Evolutionary conservation across 2,329 filamentous ascomycete genomes (phyloP).

Genomic region (Elsinoe batatas): DNA sequence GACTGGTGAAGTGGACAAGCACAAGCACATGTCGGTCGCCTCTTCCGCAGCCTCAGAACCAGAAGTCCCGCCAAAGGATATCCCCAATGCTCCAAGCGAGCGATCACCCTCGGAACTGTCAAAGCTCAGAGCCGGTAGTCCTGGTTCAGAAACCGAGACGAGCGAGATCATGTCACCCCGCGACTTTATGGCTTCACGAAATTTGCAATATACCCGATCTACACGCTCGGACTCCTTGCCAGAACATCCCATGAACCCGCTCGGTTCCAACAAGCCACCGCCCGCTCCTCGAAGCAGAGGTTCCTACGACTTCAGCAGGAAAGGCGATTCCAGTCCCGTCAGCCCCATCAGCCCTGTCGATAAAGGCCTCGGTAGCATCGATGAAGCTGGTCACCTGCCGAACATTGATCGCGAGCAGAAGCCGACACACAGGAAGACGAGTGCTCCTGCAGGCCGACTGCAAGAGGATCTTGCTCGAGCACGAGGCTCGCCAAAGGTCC

Average conservation of each 20-base stretch:
- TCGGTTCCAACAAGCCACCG: background rate
- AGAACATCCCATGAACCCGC: background rate
- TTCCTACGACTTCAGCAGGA: background rate
- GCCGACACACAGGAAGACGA: conserved; percentile 10
- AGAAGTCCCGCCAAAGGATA: conserved; percentile 4
- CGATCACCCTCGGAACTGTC: conserved; percentile 3
- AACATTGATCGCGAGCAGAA: background rate
- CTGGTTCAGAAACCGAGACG: conserved; percentile 7
- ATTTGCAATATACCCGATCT: conserved; percentile 3
- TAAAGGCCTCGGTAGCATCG: background rate
- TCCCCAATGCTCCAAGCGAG: background rate
- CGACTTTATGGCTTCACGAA: conserved; percentile 11
- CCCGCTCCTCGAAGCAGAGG: background rate
- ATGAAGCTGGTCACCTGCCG: background rate
- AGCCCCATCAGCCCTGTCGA: background rate
- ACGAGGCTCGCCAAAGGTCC: conserved; percentile 8
- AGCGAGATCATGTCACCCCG: conserved; percentile 13
- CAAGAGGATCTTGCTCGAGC: conserved; percentile 8
- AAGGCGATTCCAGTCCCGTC: conserved; percentile 1
- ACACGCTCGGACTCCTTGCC: conserved; percentile 7
- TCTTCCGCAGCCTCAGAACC: background rate
- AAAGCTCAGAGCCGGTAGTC: conserved; percentile 7
- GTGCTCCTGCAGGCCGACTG: conserved; percentile 3
- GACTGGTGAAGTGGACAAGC: background rate
- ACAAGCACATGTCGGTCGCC: background rate